Evolutionary conservation across 116 monocot genomes (phyloP), one percentile per base, ranked within the genome.

Genomic region (Cymodocea nodosa): DNA sequence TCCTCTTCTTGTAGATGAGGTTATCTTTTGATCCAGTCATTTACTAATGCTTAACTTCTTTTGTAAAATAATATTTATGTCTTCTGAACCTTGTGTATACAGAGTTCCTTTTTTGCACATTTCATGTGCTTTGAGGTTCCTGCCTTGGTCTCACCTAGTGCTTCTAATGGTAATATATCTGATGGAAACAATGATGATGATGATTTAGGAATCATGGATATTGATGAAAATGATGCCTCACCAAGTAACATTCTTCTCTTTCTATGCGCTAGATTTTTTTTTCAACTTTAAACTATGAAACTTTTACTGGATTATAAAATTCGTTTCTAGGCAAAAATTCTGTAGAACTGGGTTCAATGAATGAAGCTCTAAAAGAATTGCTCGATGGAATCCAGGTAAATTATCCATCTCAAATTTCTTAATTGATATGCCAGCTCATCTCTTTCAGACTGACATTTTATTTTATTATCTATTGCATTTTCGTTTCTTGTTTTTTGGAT

Each of bases 101-200:
- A 99, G 99, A 92, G 99, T 76, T 92, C 99, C 18, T 99, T 99
- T 69, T 89, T 99, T 85, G 89, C 99, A 67, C 99, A 99, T 88
- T 99, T 99, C 68, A 92, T 99, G 99, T 99, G 99, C 78, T 99
- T 99, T 81, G 99, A 99, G 73, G 93, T 99, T 71, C 89, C 93
- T 64, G 79, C 91, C 16, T 74, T 88, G 76, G 81, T 84, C 64
- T 78, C 84, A 40, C 75, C 78, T 67, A 81, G 74, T 71, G 76
- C 66, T 75, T 74, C 79, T 68, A 70, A 68, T 79, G 69, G 63
- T 68, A 73, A 58, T 75, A 77, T 36, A 67, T 60, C 77, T 34
- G 75, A 75, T 69, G 78, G 58, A 54, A 64, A 71, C 66, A 77
- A 80, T 40, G 89, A 81, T 56, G 89, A 81, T 56, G 84, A 89